Evolutionary conservation across 148 eudicot genomes (phyloP).

Genomic region (Linanthus parryae): DNA sequence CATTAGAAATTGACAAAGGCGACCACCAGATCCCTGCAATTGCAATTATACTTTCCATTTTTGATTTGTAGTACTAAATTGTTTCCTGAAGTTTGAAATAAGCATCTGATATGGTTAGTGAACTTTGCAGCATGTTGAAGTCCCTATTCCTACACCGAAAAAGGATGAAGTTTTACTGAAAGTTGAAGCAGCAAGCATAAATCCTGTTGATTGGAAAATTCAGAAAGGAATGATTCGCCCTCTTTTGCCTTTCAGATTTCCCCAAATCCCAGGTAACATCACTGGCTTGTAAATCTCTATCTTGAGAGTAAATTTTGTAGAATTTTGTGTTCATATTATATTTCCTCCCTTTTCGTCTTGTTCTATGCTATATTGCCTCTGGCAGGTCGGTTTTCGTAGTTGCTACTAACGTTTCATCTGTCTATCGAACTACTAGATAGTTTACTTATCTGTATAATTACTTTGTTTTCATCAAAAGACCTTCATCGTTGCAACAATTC

Average conservation of each 20-base stretch:
- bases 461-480: too few species aligned
- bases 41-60: too few species aligned
- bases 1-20: too few species aligned
- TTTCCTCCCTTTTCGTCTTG: not conserved
- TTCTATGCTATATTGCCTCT: too few species aligned
- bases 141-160: constrained; percentile 27
- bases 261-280: constrained; percentile 51
- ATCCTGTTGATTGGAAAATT: constrained; percentile 74
- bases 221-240: constrained; percentile 61
- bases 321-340: not conserved
- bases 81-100: not conserved
- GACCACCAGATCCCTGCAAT: too few species aligned
- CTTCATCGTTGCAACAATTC: too few species aligned
- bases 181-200: constrained; percentile 31
- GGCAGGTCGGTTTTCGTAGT: too few species aligned
- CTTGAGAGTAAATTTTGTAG: too few species aligned
- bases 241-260: constrained; percentile 51
- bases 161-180: constrained; percentile 29
- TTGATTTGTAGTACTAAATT: too few species aligned
- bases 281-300: not conserved
- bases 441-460: too few species aligned
- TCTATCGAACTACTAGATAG: too few species aligned
- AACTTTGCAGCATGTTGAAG: constrained; percentile 32
- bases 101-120: not conserved
- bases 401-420: too few species aligned